These are phyloP conservation scores for Lasiosphaeriaceae sp. DNA, from an alignment of 495 filamentous ascomycete genomes.

Conservation along the genomic window DNA sequence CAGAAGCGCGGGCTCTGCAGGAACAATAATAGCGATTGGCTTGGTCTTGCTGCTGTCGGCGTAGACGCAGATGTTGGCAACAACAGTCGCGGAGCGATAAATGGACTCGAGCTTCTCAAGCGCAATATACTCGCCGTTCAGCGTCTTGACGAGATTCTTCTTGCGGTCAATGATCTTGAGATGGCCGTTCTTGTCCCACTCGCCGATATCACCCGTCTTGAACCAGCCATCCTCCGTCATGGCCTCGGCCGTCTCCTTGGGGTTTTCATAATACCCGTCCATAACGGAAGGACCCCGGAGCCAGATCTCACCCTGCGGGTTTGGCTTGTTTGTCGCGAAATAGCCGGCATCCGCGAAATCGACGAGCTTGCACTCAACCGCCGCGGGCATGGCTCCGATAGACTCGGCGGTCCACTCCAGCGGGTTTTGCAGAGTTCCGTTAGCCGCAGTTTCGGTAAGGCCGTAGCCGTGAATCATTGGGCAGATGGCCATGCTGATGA, in stretches of 20 bases:
- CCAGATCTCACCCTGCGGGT: slow-evolving; percentile 92
- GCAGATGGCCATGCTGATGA: slow-evolving; percentile 82
- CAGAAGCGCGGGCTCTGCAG: slow-evolving; percentile 78
- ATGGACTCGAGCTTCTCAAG: slow-evolving; percentile 97
- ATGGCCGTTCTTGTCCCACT: slow-evolving; percentile 79
- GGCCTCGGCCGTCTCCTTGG: slow-evolving; percentile 74
- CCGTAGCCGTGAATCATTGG: slow-evolving; percentile 95
- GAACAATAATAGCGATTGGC: slow-evolving; percentile 92
- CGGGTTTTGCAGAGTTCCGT: slow-evolving; percentile 89
- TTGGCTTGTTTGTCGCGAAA: slow-evolving; percentile 74
- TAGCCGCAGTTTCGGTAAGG: slow-evolving; percentile 89
- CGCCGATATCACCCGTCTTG: slow-evolving; percentile 92
- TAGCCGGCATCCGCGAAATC: slow-evolving; percentile 95
- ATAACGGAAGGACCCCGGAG: slow-evolving; percentile 78
- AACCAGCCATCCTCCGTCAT: slow-evolving; percentile 85
- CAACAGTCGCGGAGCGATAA: slow-evolving; percentile 80
- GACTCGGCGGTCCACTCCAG: slow-evolving; percentile 80
- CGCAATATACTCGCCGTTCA: slow-evolving; percentile 96
- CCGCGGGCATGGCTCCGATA: slow-evolving; percentile 77
- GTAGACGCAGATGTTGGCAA: slow-evolving; percentile 94
- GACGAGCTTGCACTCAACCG: slow-evolving; percentile 87
- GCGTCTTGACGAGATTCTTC: slow-evolving; percentile 97
- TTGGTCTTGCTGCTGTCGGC: slow-evolving; percentile 76
- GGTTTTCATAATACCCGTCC: slow-evolving; percentile 73
- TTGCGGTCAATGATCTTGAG: slow-evolving; percentile 91